These are phyloP conservation scores for Wickerhamomyces chaumierensis DNA, from an alignment of 805 yeast genomes.

Conservation along the genomic window DNA sequence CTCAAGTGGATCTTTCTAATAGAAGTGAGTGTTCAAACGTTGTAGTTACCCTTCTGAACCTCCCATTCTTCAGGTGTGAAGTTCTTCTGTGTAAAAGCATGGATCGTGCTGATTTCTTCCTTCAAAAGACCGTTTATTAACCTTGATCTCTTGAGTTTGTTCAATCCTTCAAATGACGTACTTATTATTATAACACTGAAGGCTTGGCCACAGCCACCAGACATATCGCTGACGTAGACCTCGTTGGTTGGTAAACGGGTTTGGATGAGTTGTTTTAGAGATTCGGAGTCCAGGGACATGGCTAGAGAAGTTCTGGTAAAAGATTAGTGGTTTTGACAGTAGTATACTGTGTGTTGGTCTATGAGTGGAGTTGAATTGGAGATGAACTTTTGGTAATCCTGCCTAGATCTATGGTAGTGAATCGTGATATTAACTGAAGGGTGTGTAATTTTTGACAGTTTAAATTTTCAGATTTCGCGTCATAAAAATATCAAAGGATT, in stretches of 20 bases:
- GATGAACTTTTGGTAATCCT: no score
- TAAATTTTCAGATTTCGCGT: no score
- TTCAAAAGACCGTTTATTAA: constrained; percentile 69
- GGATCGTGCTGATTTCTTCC: constrained; percentile 79
- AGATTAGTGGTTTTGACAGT: no score
- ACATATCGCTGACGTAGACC: constrained; percentile 67
- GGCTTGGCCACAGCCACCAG: constrained; percentile 92
- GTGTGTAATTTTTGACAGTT: no score
- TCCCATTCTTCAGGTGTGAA: constrained; percentile 87
- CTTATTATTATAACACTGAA: constrained; percentile 86
- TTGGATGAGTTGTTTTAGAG: constrained; percentile 36
- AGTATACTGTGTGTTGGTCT: no score
- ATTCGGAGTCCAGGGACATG: constrained; percentile 20
- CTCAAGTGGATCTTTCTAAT: no score
- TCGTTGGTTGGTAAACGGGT: constrained; percentile 49
- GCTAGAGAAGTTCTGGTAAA: no score
- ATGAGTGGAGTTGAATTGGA: no score
- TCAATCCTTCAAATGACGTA: constrained; percentile 63
- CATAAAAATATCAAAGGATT: no score
- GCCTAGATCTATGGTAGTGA: no score
- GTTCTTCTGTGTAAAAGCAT: constrained; percentile 90
- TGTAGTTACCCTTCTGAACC: constrained; percentile 14
- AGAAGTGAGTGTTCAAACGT: constrained; percentile 6
- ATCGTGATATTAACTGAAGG: no score
- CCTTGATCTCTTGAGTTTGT: constrained; percentile 77